Evolutionary conservation across 1,139 yeast genomes (phyloP).

Genomic region (Debaryomyces subglobosus): DNA sequence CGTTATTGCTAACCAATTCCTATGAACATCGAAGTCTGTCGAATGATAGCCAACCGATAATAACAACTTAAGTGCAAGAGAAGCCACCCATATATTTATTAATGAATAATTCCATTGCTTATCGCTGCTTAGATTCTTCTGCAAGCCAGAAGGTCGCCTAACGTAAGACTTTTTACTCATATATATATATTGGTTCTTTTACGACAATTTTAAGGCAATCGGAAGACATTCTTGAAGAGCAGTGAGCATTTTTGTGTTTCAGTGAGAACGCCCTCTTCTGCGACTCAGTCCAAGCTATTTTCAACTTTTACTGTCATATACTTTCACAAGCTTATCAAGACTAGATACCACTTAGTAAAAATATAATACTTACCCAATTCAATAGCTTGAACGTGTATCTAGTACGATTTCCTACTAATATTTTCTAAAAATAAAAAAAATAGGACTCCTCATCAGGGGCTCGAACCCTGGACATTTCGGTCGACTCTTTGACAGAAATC

Average conservation of each 20-base stretch:
- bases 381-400: not conserved
- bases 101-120: constrained; percentile 26
- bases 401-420: not conserved
- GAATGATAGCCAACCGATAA: constrained; percentile 61
- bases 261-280: not conserved
- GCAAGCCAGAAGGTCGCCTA: not conserved
- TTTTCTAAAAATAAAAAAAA: constrained; percentile 4
- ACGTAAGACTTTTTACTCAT: constrained; percentile 1
- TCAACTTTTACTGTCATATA: not conserved
- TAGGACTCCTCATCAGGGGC: constrained; percentile 13
- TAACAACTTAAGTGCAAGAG: constrained; percentile 40
- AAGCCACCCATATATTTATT: constrained; percentile 43
- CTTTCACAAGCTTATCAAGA: not conserved
- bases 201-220: not conserved
- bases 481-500: too few relatives aligned
- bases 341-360: not conserved
- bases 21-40: constrained; percentile 95
- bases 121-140: not conserved
- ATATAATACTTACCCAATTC: not conserved
- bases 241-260: not conserved
- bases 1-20: constrained; percentile 96
- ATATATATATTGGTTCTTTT: not conserved
- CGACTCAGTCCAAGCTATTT: not conserved
- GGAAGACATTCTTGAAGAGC: not conserved
- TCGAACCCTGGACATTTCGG: too few relatives aligned